Base-by-base conservation (phyloP, 2,329 filamentous ascomycete species). In the Acrocalymma vagum region DNA sequence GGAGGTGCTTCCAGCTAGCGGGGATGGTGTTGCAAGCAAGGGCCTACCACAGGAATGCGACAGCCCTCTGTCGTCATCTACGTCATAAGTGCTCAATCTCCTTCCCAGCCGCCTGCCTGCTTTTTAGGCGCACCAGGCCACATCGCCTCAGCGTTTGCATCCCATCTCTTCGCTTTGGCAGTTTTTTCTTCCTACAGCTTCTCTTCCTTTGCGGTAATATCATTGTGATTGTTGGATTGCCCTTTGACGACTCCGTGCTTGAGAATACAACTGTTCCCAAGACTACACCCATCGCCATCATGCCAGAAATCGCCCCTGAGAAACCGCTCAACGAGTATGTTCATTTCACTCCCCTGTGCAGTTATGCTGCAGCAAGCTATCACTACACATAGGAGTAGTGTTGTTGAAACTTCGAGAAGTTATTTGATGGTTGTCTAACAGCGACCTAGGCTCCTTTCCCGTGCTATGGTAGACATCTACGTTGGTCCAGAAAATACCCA, bases 381-480 rank as follows among this genome's bases (percentile, higher is more conserved):
- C n/a, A n/a, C n/a, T n/a, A n/a, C n/a, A n/a, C n/a, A n/a, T n/a
- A n/a, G n/a, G n/a, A n/a, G n/a, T 25, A 8, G 23, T n/a, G 23
- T 25, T n/a, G 8, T n/a, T n/a, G 8, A n/a, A n/a, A 25, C n/a
- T 25, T 25, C 6, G 14, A 16, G 13, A n/a, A n/a, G n/a, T 15
- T 10, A 16, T n/a, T 25, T 25, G 7, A 22, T 27, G 7, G 13
- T 6, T 11, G 33, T n/a, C n/a, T n/a, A 9, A 18, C 8, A 30
- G 15, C 7, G 14, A 24, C 18, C 11, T 53, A 79, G 76, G 66
- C 76, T 81, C 53, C 75, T 81, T 48, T 78, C 77, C 42, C 72
- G 70, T 39, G 72, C 76, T 45, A 75, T 81, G 67, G 78, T 81
- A 42, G 76, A 81, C 65, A 74, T 81, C 63, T 81, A 80, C 60